These are phyloP conservation scores for Rhynchospora pubera DNA, from an alignment of 176 grass and related monocot genomes.

Conservation along the genomic window DNA sequence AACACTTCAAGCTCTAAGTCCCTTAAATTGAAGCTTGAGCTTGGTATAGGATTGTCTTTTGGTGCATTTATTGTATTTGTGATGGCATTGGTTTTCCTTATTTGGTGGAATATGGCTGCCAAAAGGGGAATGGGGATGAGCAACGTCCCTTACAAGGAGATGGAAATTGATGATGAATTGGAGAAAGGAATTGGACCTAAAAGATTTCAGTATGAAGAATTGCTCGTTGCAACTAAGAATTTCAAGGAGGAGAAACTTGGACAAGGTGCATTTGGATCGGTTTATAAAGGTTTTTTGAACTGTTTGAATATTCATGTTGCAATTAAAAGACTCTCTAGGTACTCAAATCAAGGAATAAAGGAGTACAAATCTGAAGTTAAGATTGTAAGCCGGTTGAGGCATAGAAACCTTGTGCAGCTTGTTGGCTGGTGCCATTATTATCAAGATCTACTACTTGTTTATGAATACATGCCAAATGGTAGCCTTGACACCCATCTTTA, in stretches of 20 bases:
- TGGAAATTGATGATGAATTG: not conserved
- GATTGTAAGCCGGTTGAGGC: slow-evolving; percentile 13
- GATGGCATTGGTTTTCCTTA: not conserved
- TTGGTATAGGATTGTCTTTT: too few relatives aligned
- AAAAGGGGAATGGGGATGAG: too few relatives aligned
- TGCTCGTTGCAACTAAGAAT: not conserved
- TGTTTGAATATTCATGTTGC: slow-evolving; percentile 6
- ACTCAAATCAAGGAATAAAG: not conserved
- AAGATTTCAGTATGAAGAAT: not conserved
- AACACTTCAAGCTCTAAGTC: not conserved
- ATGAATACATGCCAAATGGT: slow-evolving; percentile 20
- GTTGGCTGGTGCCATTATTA: slow-evolving; percentile 4
- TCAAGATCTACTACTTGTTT: slow-evolving; percentile 5
- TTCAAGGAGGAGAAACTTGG: slow-evolving; percentile 8
- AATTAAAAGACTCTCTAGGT: slow-evolving; percentile 6
- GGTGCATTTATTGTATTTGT: not conserved
- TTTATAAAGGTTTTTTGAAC: not conserved
- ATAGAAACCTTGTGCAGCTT: slow-evolving; percentile 11
- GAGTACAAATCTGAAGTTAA: slow-evolving; percentile 12
- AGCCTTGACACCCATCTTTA: slow-evolving; percentile 27
- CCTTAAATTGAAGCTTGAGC: not conserved
- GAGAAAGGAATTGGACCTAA: not conserved
- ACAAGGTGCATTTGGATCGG: slow-evolving; percentile 3
- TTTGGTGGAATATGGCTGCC: not conserved
- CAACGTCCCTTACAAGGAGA: too few relatives aligned